Evolutionary conservation across 2,329 filamentous ascomycete genomes (phyloP).

Genomic region (Cryphonectria carpinicola): DNA sequence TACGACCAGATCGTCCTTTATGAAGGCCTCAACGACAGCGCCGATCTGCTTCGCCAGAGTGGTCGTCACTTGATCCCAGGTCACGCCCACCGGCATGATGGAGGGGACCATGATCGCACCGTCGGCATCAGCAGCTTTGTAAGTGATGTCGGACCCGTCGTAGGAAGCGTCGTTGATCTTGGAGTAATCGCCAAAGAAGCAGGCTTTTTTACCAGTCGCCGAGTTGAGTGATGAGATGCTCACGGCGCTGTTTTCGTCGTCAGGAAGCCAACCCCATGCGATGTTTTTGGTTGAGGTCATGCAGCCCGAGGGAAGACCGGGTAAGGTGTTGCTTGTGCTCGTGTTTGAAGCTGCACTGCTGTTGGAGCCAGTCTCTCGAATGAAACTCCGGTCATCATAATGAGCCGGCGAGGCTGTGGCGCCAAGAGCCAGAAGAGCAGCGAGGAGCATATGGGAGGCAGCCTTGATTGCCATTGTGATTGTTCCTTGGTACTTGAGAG

Average conservation of each 20-base stretch:
- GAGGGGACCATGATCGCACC: slow-evolving; percentile 33
- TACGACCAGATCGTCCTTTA: slow-evolving; percentile 27
- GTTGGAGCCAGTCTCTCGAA: not conserved
- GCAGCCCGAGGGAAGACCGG: slow-evolving; percentile 8
- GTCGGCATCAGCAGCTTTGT: slow-evolving; percentile 25
- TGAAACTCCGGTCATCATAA: not conserved
- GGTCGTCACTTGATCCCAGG: slow-evolving; percentile 26
- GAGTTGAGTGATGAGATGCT: slow-evolving; percentile 27
- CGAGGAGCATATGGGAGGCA: not conserved
- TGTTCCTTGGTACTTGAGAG: not conserved
- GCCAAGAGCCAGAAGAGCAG: not conserved
- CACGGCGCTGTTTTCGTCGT: slow-evolving; percentile 27
- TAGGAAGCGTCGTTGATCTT: slow-evolving; percentile 32
- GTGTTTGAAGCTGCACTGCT: not conserved
- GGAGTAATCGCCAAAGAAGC: slow-evolving; percentile 33
- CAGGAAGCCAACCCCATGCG: slow-evolving; percentile 34
- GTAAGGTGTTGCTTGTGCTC: slow-evolving; percentile 4
- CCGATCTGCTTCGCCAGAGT: slow-evolving; percentile 27
- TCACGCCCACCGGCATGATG: slow-evolving; percentile 33
- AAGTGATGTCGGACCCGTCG: slow-evolving; percentile 30
- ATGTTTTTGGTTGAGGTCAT: slow-evolving; percentile 28
- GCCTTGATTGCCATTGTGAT: not conserved
- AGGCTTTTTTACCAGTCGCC: slow-evolving; percentile 28
- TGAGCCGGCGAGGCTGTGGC: not conserved
- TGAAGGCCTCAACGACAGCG: slow-evolving; percentile 27